Base-by-base conservation (phyloP, 106 monocot species). In the Platanthera guangdongensis region DNA sequence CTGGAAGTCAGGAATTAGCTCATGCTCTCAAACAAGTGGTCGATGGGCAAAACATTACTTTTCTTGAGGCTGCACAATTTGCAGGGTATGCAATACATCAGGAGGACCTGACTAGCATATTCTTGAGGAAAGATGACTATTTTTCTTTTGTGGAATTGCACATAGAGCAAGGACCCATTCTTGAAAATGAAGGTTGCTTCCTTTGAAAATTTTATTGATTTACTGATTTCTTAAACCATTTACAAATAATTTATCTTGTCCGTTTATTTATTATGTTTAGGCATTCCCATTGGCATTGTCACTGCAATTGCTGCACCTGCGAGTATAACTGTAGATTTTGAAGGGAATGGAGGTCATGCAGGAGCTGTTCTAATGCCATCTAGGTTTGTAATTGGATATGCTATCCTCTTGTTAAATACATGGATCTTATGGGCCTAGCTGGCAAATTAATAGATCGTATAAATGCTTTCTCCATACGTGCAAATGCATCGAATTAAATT, bases 261-360 rank as follows among this genome's bases (percentile, higher is more conserved):
- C 46, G 18, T 19, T 10, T 21, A 51, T 11, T 47, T 14, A 80
- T 51, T 19, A 54, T 60, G 0, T 49, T 64, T 50, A 96, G 96
- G 91, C 73, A 45, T 91, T 74, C 68, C 84, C 3, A 90, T 97
- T 83, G 97, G 97, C 18, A 85, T 97, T 80, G 97, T 97, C n/a
- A 94, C 94, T 80, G 97, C 97, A 10, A 97, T 97, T 83, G 97
- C 97, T 82, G 97, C 97, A 50, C 97, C 97, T 80, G 97, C 97
- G 77, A 97, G 97, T 52, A 91, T 97, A 63, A 89, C 79, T 72
- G 91, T 97, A 9, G 89, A 88, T 47, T 94, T 94, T 86, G 91
- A 97, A 82, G 97, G 97, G 3, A 89, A 84, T 78, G 97, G 97
- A 51, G 97, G 97, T 51, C 97, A 97, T 89, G 97, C 97, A 80